These are phyloP conservation scores for Lycium barbarum DNA, from an alignment of 257 asterid species.

Conservation along the genomic window DNA sequence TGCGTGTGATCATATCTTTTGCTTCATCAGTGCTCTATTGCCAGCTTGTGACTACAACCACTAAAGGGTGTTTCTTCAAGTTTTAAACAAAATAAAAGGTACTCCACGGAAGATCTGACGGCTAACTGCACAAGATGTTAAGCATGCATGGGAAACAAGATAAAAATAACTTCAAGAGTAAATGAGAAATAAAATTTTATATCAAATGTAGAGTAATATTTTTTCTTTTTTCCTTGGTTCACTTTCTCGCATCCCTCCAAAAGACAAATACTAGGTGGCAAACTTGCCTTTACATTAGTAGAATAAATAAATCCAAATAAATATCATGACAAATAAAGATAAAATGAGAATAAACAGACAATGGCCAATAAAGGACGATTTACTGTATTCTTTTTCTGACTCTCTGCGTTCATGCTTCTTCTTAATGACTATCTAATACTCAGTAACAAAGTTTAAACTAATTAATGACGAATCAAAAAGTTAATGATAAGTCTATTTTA, in stretches of 20 bases:
- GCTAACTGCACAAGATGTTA: no score
- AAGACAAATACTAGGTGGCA: neutral
- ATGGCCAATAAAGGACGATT: neutral
- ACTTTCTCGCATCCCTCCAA: neutral
- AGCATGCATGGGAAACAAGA: no score
- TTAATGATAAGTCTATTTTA: neutral
- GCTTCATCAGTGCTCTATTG: neutral
- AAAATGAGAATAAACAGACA: neutral
- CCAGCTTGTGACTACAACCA: neutral
- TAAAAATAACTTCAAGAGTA: no score
- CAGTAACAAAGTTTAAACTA: neutral
- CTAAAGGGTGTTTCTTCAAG: neutral
- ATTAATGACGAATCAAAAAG: neutral
- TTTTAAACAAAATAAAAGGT: neutral
- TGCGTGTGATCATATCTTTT: neutral
- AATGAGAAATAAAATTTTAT: no score
- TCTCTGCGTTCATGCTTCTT: neutral
- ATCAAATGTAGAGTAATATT: no score
- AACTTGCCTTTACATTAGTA: neutral
- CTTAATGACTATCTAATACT: conserved; percentile 1
- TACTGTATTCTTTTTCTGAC: neutral
- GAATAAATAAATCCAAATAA: conserved; percentile 21
- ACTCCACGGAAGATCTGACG: no score
- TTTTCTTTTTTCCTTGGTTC: neutral
- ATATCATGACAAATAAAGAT: neutral